Percentiles rank a stretch among this genome's conserved stretches.
These are phyloP conservation scores for Excoecaria agallocha DNA, from an alignment of 345 rosid genomes.

Conservation along the genomic window DNA sequence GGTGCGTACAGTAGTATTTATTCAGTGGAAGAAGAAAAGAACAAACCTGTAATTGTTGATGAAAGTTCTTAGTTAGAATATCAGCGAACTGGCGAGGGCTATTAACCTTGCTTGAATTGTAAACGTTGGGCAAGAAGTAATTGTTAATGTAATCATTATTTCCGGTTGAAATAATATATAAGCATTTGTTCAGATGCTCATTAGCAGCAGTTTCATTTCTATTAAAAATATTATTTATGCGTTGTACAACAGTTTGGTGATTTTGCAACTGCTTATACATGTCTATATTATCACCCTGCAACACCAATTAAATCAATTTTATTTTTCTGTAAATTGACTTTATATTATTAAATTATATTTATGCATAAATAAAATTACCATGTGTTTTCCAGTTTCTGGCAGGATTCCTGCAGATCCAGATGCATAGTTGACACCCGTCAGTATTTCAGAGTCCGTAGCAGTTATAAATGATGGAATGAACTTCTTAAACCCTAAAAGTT, in stretches of 20 bases:
- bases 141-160: slow-evolving; percentile 27
- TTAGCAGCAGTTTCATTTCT: not conserved
- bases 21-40: too few relatives aligned
- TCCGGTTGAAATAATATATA: slow-evolving; percentile 14
- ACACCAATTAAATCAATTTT: not conserved
- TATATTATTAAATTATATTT: too few relatives aligned
- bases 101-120: slow-evolving; percentile 7
- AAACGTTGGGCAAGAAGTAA: slow-evolving; percentile 9
- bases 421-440: slow-evolving; percentile 19
- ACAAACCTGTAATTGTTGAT: slow-evolving; percentile 11
- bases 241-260: slow-evolving; percentile 8
- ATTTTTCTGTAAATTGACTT: too few relatives aligned
- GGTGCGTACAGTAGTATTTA: too few relatives aligned
- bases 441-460: not conserved
- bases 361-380: not conserved
- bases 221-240: slow-evolving; percentile 4
- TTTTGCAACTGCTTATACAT: slow-evolving; percentile 5
- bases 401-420: slow-evolving; percentile 18
- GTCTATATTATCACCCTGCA: slow-evolving; percentile 9
- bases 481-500: slow-evolving; percentile 7
- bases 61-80: slow-evolving; percentile 4
- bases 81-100: slow-evolving; percentile 12
- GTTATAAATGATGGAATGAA: slow-evolving; percentile 9
- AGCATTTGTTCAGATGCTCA: slow-evolving; percentile 6
- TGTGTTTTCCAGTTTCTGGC: slow-evolving; percentile 2